phyloP scores from a whole-genome alignment of 768 basidiomycete species.

The Leccinum obscurum region DNA sequence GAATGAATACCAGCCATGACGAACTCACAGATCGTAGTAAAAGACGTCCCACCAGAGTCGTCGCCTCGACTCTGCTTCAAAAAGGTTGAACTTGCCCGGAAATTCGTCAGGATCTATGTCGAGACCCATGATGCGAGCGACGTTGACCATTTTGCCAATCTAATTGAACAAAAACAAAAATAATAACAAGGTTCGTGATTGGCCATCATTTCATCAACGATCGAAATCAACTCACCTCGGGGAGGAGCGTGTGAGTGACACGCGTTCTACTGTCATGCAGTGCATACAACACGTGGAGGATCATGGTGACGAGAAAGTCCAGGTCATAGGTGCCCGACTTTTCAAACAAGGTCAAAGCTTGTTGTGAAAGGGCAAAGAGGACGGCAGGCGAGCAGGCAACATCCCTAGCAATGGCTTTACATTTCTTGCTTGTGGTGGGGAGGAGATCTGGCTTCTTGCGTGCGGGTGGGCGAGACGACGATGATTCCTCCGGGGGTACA shows the following conservation, averaged over 20 bases:
- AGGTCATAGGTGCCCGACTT: conserved; percentile 45
- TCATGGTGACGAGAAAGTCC: conserved; percentile 59
- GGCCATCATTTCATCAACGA: conserved; percentile 26
- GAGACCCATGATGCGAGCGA: conserved; percentile 65
- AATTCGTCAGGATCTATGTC: conserved; percentile 57
- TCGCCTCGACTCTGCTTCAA: conserved; percentile 52
- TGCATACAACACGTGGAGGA: conserved; percentile 55
- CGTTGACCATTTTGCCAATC: conserved; percentile 70
- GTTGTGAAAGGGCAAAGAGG: conserved; percentile 49
- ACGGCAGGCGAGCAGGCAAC: conserved; percentile 35
- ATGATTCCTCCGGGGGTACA: conserved; percentile 21
- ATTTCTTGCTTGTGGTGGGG: conserved; percentile 21
- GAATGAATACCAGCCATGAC: neutral
- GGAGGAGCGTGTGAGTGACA: conserved; percentile 35
- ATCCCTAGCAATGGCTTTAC: conserved; percentile 33
- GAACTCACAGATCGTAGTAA: conserved; percentile 75
- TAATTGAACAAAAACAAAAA: conserved; percentile 21
- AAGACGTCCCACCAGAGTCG: conserved; percentile 80
- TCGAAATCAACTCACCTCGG: conserved; percentile 30
- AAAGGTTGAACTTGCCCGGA: conserved; percentile 46
- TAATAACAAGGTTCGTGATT: conserved; percentile 9
- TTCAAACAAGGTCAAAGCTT: conserved; percentile 47
- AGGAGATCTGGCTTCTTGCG: conserved; percentile 25
- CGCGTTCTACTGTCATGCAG: conserved; percentile 51
- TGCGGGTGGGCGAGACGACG: conserved; percentile 21